phyloP scores from a whole-genome alignment of 148 eudicot species.

The Gaultheria prostrata region DNA sequence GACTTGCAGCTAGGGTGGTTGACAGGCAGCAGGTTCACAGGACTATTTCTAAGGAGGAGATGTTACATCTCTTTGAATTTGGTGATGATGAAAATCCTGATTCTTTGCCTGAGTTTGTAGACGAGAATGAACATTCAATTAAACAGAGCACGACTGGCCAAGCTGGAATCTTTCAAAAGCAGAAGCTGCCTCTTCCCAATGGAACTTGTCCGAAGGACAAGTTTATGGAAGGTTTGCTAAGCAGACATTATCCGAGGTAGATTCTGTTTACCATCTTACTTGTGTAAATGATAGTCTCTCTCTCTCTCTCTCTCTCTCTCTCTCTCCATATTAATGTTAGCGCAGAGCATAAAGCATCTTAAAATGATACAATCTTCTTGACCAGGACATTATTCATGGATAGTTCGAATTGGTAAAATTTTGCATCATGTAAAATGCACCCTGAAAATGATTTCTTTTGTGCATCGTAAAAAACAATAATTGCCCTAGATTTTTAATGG shows the following conservation, averaged over 20 bases:
- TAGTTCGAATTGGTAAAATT: neutral
- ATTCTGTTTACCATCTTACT: neutral
- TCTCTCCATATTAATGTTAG: neutral
- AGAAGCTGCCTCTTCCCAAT: conserved; percentile 42
- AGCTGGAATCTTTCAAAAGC: conserved; percentile 34
- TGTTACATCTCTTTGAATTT: conserved; percentile 85
- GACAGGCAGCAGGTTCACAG: conserved; percentile 94
- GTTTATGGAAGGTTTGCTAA: conserved; percentile 64
- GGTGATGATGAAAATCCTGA: conserved; percentile 75
- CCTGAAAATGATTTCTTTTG: neutral
- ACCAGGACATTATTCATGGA: neutral
- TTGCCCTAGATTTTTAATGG: neutral
- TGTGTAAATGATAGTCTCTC: neutral
- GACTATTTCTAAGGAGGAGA: conserved; percentile 95
- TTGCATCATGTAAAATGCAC: neutral
- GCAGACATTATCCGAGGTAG: conserved; percentile 79
- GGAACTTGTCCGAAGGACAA: conserved; percentile 68
- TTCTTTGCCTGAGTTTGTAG: conserved; percentile 32
- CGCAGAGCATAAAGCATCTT: neutral
- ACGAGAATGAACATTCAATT: conserved; percentile 32
- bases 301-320: neutral
- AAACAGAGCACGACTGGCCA: conserved; percentile 28
- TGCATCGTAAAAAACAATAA: neutral
- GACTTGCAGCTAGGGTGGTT: conserved; percentile 97
- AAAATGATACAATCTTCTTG: neutral